These are phyloP conservation scores for Sporothrix mexicana DNA, from an alignment of 2,329 filamentous ascomycete species.

Conservation along the genomic window DNA sequence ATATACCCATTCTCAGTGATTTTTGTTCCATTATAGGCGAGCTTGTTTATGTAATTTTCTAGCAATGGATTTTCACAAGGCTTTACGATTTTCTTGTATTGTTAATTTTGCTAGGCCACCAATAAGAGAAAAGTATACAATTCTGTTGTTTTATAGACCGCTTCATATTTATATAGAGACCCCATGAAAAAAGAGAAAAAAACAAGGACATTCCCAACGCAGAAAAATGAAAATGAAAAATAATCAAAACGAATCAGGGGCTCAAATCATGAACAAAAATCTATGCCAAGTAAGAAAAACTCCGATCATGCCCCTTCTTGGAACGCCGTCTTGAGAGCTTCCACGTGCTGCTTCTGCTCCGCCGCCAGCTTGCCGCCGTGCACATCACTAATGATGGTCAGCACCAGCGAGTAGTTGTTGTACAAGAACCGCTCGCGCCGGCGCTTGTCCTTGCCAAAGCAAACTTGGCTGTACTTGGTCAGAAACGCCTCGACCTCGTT, in stretches of 20 bases:
- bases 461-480: conserved; percentile 72
- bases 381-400: conserved; percentile 85
- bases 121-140: background rate
- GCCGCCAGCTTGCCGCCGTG: conserved; percentile 69
- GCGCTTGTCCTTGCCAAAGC: conserved; percentile 72
- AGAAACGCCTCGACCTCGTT: conserved; percentile 85
- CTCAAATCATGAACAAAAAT: background rate
- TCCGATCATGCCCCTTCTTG: conserved; percentile 52
- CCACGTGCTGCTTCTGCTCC: conserved; percentile 79
- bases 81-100: background rate
- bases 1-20: conserved; percentile 9
- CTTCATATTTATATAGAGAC: conserved; percentile 7
- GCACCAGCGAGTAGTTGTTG: conserved; percentile 94
- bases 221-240: background rate
- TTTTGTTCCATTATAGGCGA: background rate
- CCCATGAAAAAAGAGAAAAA: background rate
- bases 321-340: conserved; percentile 65
- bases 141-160: conserved; percentile 16
- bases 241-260: background rate
- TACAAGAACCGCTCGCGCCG: conserved; percentile 88
- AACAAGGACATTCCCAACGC: background rate
- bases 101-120: background rate
- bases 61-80: background rate
- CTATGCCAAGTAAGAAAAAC: background rate
- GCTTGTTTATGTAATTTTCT: background rate